Conservation (phyloP, 2,329 filamentous ascomycete genomes). For the Epichloe sylvatica region DNA sequence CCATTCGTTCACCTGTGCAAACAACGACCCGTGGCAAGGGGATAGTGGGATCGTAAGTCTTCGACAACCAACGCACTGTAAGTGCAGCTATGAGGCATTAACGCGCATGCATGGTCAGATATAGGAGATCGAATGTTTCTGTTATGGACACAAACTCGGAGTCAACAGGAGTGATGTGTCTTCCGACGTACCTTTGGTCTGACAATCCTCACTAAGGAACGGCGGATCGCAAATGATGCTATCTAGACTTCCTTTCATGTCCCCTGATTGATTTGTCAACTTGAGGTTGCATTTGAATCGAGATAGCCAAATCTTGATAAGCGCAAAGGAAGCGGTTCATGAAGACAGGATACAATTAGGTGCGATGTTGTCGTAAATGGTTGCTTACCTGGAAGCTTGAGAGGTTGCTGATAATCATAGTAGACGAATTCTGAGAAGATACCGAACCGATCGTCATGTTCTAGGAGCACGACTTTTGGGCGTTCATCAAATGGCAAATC, state of each 20-base stretch:
- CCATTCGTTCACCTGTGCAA: conserved; percentile 69
- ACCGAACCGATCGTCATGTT: conserved; percentile 59
- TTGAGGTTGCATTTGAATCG: background rate
- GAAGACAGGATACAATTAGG: background rate
- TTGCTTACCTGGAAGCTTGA: conserved; percentile 44
- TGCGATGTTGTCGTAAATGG: background rate
- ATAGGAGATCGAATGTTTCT: background rate
- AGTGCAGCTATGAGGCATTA: conserved; percentile 44
- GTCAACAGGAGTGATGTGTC: background rate
- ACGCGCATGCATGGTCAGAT: background rate
- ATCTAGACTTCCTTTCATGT: conserved; percentile 51
- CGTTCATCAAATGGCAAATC: conserved; percentile 12
- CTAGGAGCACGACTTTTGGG: conserved; percentile 53
- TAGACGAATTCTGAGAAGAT: conserved; percentile 61
- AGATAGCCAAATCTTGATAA: background rate
- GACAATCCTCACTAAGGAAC: conserved; percentile 67
- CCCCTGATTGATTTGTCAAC: conserved; percentile 17
- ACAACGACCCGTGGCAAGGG: conserved; percentile 37
- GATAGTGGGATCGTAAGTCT: conserved; percentile 15
- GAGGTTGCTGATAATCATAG: conserved; percentile 60
- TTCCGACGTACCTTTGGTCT: conserved; percentile 51
- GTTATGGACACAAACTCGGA: background rate
- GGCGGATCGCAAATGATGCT: conserved; percentile 65
- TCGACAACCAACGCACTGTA: conserved; percentile 60
- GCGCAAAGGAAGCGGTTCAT: background rate